A percentile compares a stretch with the other conserved stretches of the same genome.
Evolutionary conservation across 306 rosid genomes (phyloP).

Genomic region (Malus sieversii): DNA sequence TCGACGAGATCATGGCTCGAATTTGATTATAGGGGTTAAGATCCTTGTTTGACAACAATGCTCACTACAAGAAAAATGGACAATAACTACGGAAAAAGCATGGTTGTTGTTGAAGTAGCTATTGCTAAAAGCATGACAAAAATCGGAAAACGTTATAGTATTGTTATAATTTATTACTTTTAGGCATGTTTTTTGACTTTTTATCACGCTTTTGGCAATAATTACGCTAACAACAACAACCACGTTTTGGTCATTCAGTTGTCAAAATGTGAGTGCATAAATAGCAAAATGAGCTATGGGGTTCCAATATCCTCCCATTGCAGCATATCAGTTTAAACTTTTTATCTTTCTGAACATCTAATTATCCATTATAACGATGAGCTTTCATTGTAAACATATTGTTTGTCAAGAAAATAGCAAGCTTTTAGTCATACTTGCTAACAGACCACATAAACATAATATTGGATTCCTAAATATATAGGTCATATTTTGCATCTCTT

Average conservation of each 20-base stretch:
- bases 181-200: no score
- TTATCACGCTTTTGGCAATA: not conserved
- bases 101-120: not conserved
- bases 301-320: not conserved
- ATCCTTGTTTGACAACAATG: not conserved
- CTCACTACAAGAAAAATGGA: no score
- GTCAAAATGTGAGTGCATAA: not conserved
- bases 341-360: not conserved
- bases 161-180: no score
- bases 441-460: no score
- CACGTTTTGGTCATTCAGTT: not conserved
- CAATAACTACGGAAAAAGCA: not conserved
- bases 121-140: not conserved
- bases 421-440: no score
- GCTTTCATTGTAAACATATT: not conserved
- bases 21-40: not conserved
- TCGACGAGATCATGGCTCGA: not conserved
- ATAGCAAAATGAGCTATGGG: not conserved
- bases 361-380: no score
- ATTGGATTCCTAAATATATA: no score
- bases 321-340: no score
- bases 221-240: no score
- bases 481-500: no score
- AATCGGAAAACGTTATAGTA: no score
- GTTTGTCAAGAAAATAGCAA: not conserved